Evolutionary conservation across 2,329 filamentous ascomycete genomes (phyloP), one percentile per base, ranked within the genome.

Genomic region (Ascochyta rabiei): DNA sequence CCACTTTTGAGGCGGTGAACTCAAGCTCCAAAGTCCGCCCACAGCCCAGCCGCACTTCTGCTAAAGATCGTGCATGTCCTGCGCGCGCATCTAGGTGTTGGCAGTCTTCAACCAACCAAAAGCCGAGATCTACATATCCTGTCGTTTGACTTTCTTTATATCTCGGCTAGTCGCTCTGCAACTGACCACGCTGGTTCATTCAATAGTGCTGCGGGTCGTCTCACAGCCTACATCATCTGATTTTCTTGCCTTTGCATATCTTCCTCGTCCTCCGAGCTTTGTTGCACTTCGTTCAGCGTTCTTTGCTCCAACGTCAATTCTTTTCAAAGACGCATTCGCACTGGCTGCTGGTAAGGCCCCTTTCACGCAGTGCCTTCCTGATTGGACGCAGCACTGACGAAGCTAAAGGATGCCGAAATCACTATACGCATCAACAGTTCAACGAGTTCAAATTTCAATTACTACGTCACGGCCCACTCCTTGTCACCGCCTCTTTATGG

Each of bases 321-420:
- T 54, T 34, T 53, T 60, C 57, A 57, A 26, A 6, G 24, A 61
- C 54, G 56, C 56, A 56, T 59, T 44, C 47, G 61, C 63, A 55
- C 61, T 68, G 63, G 64, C 48, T 68, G 64, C 62, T 64, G 64
- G 66, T 66, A 55, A 59, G 63, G 47, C 61, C 62, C 65, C 64
- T 60, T 61, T 59, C 57, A 54, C 54, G 60, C 42, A 49, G 57
- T 56, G 49, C 57, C 57, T 63, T 59, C 61, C 61, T 58, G 56
- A 57, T 62, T 52, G 46, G 53, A 53, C 53, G 45, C 55, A 55
- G 58, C 59, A 66, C 60, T 67, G 57, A 66, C 62, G 49, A 59
- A 53, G 48, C 47, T 62, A 68, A 62, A 62, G 51, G 57, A 50
- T 64, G 60, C 63, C 60, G 61, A 66, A 53, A 62, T 65, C 57